Evolutionary conservation across 2,329 filamentous ascomycete genomes (phyloP).

Genomic region (Microdochium paspali): DNA sequence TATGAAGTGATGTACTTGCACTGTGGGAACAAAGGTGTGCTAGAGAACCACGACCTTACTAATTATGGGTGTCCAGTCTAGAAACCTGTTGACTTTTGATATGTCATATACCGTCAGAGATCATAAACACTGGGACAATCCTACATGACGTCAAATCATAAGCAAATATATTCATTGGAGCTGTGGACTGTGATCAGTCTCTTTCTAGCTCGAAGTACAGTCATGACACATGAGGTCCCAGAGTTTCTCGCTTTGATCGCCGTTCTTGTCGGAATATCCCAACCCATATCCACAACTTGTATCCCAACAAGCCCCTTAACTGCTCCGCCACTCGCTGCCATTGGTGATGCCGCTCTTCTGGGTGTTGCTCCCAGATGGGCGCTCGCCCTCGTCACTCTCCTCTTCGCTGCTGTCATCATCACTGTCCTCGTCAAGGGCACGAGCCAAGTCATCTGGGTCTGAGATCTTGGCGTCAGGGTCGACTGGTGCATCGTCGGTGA

Average conservation of each 20-base stretch:
- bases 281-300: not conserved
- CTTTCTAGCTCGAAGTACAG: too few relatives aligned
- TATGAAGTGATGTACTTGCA: too few relatives aligned
- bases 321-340: conserved; percentile 5
- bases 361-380: not conserved
- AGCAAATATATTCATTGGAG: not conserved
- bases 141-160: too few relatives aligned
- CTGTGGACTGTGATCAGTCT: not conserved
- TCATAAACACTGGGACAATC: too few relatives aligned
- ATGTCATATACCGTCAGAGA: too few relatives aligned
- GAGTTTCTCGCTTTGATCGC: not conserved
- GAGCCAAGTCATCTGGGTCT: conserved; percentile 56
- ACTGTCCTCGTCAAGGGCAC: conserved; percentile 47
- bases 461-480: conserved; percentile 58
- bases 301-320: not conserved
- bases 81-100: too few relatives aligned
- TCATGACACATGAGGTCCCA: too few relatives aligned
- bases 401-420: conserved; percentile 33
- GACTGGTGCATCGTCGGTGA: conserved; percentile 26
- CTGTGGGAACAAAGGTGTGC: too few relatives aligned
- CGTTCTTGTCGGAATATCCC: not conserved
- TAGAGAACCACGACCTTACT: too few relatives aligned
- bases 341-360: conserved; percentile 2
- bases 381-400: conserved; percentile 2
- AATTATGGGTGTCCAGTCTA: too few relatives aligned